Percentiles rank a stretch among this genome's conserved stretches.
Conservation (phyloP, 768 basidiomycete species). For the Russula ochroleuca region DNA sequence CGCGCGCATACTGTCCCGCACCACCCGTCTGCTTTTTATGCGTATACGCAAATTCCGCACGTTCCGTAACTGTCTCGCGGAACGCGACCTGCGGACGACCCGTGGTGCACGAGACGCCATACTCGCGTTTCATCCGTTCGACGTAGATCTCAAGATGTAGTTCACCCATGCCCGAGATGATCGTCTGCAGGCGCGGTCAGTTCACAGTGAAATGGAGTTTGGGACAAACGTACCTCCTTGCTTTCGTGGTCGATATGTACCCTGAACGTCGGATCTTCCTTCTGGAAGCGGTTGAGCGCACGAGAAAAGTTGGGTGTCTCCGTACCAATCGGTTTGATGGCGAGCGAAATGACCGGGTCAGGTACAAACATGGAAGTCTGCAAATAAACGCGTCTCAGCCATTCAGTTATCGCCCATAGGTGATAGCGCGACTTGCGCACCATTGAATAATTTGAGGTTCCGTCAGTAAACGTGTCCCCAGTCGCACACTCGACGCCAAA, state of each 20-base stretch:
- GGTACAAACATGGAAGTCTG: conserved; percentile 99
- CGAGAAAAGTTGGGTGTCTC: conserved; percentile 97
- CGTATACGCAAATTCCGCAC: conserved; percentile 79
- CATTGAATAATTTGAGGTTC: conserved; percentile 88
- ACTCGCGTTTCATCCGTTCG: conserved; percentile 97
- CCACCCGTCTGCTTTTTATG: conserved; percentile 99
- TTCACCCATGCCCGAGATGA: conserved; percentile 99
- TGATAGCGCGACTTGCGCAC: conserved; percentile 43
- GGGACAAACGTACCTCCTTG: conserved; percentile 66
- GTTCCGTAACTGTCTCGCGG: conserved; percentile 87
- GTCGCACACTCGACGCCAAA: conserved; percentile 98
- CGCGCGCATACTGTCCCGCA: conserved; percentile 93
- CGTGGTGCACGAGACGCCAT: conserved; percentile 87
- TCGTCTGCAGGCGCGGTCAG: conserved; percentile 54
- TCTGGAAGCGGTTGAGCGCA: conserved; percentile 95
- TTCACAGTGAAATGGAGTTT: not conserved
- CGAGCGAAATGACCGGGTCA: conserved; percentile 94
- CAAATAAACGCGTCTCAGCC: not conserved
- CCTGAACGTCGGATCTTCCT: conserved; percentile 97
- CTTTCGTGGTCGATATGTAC: conserved; percentile 93
- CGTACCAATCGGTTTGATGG: conserved; percentile 85
- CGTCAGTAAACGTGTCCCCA: conserved; percentile 97
- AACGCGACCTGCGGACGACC: conserved; percentile 97
- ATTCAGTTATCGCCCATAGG: too few relatives aligned
- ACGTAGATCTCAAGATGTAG: conserved; percentile 98